Evolutionary conservation across 2,329 filamentous ascomycete species (phyloP), one percentile per base, ranked within the genome.

Genomic region (Chaetomiaceae sp.): DNA sequence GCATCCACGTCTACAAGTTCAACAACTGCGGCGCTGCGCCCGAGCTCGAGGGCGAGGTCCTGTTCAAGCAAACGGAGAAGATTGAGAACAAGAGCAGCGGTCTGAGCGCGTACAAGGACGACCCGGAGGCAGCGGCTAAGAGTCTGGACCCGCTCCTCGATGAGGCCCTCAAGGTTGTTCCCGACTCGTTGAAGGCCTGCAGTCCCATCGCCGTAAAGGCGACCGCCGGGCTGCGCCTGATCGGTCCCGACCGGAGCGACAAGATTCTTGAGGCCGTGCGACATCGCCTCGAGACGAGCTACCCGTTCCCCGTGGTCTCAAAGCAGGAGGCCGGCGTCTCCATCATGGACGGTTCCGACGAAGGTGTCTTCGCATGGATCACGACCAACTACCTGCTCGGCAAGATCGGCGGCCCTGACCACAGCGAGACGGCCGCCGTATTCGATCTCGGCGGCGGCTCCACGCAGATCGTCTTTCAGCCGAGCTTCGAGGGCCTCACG

Each of bases 291-390:
- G 93, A 98, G 70, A 88, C 82, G 18, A 78, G 81, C 49, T 98
- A 94, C 62, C 93, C 93, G 11, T 98, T 98, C 78, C 89, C 93
- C 0, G 87, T 98, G 34, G 86, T 98, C 46, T 84, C 87, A 11
- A 77, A 82, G 54, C 87, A 88, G 60, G 83, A 91, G 57, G 82
- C 86, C 45, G 93, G 94, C 47, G 88, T 98, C 22, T 81, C 89
- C 53, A 94, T 98, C 65, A 98, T 98, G 93, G 90, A 95, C 60
- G 93, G 93, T 52, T 89, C 87, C 41, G 87, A 96, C 62, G 93
- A 98, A 71, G 93, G 93, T 63, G 91, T 98, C 24, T 98, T 95
- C 63, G 94, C 93, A 43, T 98, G 93, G 93, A 95, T 98, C 65
- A 98, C 93, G 6, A 93, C 89, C 56, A 98, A 98, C 75, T 98